Conservation (phyloP, 805 yeast species). For the Candida incommunis region DNA sequence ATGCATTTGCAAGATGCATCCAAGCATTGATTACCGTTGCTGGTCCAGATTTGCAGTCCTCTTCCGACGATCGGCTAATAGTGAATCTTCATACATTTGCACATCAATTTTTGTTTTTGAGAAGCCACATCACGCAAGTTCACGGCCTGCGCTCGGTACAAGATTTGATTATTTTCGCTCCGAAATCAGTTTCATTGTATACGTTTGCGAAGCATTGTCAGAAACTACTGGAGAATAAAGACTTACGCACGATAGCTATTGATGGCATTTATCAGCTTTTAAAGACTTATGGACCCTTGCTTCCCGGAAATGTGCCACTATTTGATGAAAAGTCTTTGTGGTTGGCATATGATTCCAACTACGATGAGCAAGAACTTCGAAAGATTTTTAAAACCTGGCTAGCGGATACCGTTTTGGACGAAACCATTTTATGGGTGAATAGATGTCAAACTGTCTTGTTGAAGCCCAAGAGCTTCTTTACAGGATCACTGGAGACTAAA, state of each 20-base stretch:
- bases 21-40: constrained; percentile 33
- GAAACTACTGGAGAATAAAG: constrained; percentile 10
- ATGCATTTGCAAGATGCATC: constrained; percentile 29
- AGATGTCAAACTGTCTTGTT: constrained; percentile 33
- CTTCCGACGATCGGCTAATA: constrained; percentile 9
- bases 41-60: constrained; percentile 40
- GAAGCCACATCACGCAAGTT: constrained; percentile 18
- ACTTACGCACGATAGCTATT: constrained; percentile 29
- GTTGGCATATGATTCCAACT: constrained; percentile 37
- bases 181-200: constrained; percentile 18
- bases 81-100: constrained; percentile 16
- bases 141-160: constrained; percentile 25
- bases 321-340: constrained; percentile 37
- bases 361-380: constrained; percentile 29
- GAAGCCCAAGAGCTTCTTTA: constrained; percentile 29
- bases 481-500: constrained; percentile 9
- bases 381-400: constrained; percentile 47
- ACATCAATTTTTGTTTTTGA: constrained; percentile 22
- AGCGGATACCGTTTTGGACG: constrained; percentile 30
- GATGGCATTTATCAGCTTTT: constrained; percentile 45
- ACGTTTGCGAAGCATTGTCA: constrained; percentile 16
- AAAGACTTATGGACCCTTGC: constrained; percentile 26
- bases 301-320: background rate
- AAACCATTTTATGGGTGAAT: constrained; percentile 39
- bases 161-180: constrained; percentile 35